phyloP scores from a whole-genome alignment of 768 basidiomycete genomes.

The Boletus rufocinnamomeus region DNA sequence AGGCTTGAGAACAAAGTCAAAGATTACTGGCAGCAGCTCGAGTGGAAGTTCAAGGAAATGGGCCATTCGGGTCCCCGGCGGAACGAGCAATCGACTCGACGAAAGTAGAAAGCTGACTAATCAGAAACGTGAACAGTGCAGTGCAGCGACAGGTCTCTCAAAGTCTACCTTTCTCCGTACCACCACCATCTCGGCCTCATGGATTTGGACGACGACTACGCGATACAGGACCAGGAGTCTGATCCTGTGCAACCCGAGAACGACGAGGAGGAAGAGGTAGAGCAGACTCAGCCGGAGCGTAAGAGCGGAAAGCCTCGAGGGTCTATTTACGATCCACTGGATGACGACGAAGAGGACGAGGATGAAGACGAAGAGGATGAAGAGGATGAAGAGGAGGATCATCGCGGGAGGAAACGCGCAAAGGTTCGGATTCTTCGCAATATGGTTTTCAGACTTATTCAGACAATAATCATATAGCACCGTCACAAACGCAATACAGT shows the following conservation, averaged over 20 bases:
- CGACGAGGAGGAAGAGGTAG: constrained; percentile 43
- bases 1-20: constrained; percentile 51
- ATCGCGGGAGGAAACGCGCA: constrained; percentile 56
- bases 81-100: background rate
- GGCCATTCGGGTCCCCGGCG: constrained; percentile 36
- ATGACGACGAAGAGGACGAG: constrained; percentile 51
- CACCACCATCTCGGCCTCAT: constrained; percentile 30
- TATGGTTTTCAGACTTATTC: constrained; percentile 9
- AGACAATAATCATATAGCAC: constrained; percentile 40
- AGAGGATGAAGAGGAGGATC: constrained; percentile 45
- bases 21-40: constrained; percentile 61
- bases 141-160: background rate
- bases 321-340: constrained; percentile 40
- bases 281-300: constrained; percentile 23
- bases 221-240: constrained; percentile 32
- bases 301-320: constrained; percentile 30
- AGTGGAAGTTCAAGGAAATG: constrained; percentile 60
- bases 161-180: constrained; percentile 24
- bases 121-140: constrained; percentile 1
- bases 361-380: constrained; percentile 64
- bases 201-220: constrained; percentile 39
- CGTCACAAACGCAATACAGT: constrained; percentile 65
- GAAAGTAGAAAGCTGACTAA: constrained; percentile 29
- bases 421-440: constrained; percentile 46
- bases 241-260: constrained; percentile 35